Base-by-base conservation (phyloP, 2,329 filamentous ascomycete species). In the Xylaria sp. region DNA sequence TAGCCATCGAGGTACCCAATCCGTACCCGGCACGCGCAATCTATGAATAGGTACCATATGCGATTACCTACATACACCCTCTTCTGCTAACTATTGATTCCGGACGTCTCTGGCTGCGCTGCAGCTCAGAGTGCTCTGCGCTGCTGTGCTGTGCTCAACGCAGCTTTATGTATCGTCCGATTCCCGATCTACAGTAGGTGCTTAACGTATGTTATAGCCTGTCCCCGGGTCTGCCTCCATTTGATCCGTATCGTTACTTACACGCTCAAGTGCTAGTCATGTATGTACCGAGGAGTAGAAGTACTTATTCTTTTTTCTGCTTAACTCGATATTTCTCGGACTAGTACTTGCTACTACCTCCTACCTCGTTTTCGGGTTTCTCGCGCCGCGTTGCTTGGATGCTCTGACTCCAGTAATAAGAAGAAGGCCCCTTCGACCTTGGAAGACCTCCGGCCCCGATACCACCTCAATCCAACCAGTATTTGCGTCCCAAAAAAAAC, bases 401-500 rank as follows among this genome's bases (percentile, higher is more conserved):
- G n/a, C 42, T 30, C 23, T 30, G 4, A 30, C 23, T 30, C 4
- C 23, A 42, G 37, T 42, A 51, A 35, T 35, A 51, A 51, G n/a
- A 23, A 49, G 47, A 49, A 23, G 18, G 49, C 23, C 49, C 23
- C 23, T 34, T 30, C 19, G n/a, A n/a, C 49, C 34, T 35, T 35
- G 18, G 13, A 7, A 51, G 49, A 6, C 5, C 55, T 54, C 52
- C 46, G 19, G 46, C 42, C 11, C 51, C 52, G 37, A 39, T 54
- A 35, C 52, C 19, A 54, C 23, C 44, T 56, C 49, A 59, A 9
- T 64, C 55, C 52, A 56, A 47, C 23, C 60, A 60, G 34, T 51
- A 52, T 49, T 51, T 55, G 54, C 37, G 47, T 58, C 60, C 57
- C 59, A 55, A 68, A 65, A 64, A 55, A 68, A 65, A 64, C 65